Conservation (phyloP, 2,329 filamentous ascomycete species). For the Beauveria australis region DNA sequence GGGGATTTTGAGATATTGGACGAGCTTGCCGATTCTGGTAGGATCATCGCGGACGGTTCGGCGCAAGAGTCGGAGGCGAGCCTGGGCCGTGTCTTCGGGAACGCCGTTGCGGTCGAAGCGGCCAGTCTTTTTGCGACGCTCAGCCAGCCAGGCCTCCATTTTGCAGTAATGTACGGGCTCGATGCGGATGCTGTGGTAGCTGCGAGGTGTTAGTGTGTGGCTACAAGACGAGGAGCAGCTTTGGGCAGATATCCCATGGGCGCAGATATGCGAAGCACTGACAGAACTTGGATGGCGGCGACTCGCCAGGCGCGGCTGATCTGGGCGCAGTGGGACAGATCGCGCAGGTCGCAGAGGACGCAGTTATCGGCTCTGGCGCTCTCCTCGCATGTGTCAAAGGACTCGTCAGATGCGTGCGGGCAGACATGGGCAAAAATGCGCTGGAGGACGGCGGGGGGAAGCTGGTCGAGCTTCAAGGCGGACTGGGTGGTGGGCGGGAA, state of each 20-base stretch:
- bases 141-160: slow-evolving; percentile 71
- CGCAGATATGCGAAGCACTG: slow-evolving; percentile 30
- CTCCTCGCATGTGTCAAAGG: slow-evolving; percentile 75
- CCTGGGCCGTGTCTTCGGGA: slow-evolving; percentile 69
- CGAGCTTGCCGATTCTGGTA: slow-evolving; percentile 56
- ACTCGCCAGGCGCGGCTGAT: slow-evolving; percentile 65
- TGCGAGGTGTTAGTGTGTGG: slow-evolving; percentile 25
- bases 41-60: slow-evolving; percentile 74
- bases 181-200: slow-evolving; percentile 84
- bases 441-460: slow-evolving; percentile 63
- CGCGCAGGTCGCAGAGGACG: slow-evolving; percentile 88
- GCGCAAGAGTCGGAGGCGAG: slow-evolving; percentile 69
- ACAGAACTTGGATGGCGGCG: slow-evolving; percentile 50
- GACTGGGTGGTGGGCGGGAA: slow-evolving; percentile 34
- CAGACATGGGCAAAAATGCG: slow-evolving; percentile 77
- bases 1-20: slow-evolving; percentile 77
- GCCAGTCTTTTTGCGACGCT: slow-evolving; percentile 66
- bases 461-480: slow-evolving; percentile 35
- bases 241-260: background rate
- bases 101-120: slow-evolving; percentile 70
- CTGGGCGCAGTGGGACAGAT: slow-evolving; percentile 70
- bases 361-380: slow-evolving; percentile 72
- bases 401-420: slow-evolving; percentile 69
- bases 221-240: background rate
- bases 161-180: slow-evolving; percentile 93